Base-by-base conservation (phyloP, 2,329 filamentous ascomycete genomes). In the Shiraia bambusicola region DNA sequence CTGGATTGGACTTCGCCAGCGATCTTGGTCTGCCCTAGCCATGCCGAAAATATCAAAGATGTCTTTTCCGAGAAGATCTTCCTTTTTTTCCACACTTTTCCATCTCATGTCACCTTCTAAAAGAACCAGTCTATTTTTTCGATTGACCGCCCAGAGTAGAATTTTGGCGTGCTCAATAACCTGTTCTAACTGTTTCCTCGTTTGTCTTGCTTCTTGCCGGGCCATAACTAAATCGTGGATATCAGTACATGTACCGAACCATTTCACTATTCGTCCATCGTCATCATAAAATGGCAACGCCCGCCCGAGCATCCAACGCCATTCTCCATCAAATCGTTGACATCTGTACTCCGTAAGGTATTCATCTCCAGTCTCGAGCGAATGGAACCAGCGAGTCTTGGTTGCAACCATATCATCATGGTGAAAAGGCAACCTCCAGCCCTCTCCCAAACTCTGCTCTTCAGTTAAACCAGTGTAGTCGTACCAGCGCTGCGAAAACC, bases 221-320 rank as follows among this genome's bases (percentile, higher is more conserved):
- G 84, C 79, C 57, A 86, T 76, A 3, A 90, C 83, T 30, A 82
- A 76, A 47, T 90, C 86, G 58, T 91, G 83, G 13, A 90, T 86
- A 50, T 92, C 87, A 10, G 87, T 90, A 56, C 84, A 89, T 1
- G 86, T 89, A 12, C 86, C 87, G 55, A 87, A 88, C 87, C 87
- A 91, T 59, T 87, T 88, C 44, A 87, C 75, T 34, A 91, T 88
- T 34, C 77, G 72, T 2, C 84, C 85, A 0, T 79, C 80, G 31
- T 83, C 77, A 45, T 88, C 81, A 28, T 76, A 76, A 55, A 89
- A 75, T 0, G 87, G 86, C 11, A 86, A 65, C 1, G 86, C 87
- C 30, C 86, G 77, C 9, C 83, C 86, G 2, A 92, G 72, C 75
- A 90, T 88, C 87, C 87, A 92, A 38, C 86, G 76, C 80, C 82